Conservation (phyloP, 768 basidiomycete species). For the Amanita phalloides region DNA sequence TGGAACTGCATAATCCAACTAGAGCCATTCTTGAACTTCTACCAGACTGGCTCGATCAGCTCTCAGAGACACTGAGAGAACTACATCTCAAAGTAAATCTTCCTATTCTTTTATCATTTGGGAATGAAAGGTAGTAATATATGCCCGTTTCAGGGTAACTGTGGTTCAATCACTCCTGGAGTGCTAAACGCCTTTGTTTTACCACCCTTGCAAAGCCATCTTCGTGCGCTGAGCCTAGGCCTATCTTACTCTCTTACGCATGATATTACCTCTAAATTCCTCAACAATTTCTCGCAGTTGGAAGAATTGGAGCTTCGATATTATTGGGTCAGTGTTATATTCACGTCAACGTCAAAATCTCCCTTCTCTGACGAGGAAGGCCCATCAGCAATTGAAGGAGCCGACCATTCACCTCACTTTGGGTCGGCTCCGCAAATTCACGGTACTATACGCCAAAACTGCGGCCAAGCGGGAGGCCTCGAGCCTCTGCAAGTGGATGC, state of each 20-base stretch:
- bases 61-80: constrained; percentile 22
- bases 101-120: not conserved
- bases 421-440: constrained; percentile 14
- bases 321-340: constrained; percentile 30
- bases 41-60: constrained; percentile 30
- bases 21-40: constrained; percentile 30
- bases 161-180: constrained; percentile 55
- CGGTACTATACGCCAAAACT: constrained; percentile 12
- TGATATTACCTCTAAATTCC: constrained; percentile 38
- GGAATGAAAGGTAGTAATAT: not conserved
- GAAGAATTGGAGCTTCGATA: constrained; percentile 32
- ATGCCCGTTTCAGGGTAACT: constrained; percentile 31
- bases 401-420: constrained; percentile 14
- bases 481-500: constrained; percentile 30
- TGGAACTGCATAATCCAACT: constrained; percentile 25
- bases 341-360: not conserved
- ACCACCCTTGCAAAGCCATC: constrained; percentile 22
- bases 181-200: constrained; percentile 32
- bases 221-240: constrained; percentile 34
- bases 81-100: constrained; percentile 31
- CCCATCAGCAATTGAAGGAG: constrained; percentile 30
- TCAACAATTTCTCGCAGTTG: constrained; percentile 29
- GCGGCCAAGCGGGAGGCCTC: constrained; percentile 14
- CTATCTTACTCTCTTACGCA: constrained; percentile 50
- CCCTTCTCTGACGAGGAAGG: not conserved